Percentiles rank a stretch among this genome's conserved stretches.
phyloP scores from a whole-genome alignment of 176 grass and related monocot species.

The Eremochloa ophiuroides region DNA sequence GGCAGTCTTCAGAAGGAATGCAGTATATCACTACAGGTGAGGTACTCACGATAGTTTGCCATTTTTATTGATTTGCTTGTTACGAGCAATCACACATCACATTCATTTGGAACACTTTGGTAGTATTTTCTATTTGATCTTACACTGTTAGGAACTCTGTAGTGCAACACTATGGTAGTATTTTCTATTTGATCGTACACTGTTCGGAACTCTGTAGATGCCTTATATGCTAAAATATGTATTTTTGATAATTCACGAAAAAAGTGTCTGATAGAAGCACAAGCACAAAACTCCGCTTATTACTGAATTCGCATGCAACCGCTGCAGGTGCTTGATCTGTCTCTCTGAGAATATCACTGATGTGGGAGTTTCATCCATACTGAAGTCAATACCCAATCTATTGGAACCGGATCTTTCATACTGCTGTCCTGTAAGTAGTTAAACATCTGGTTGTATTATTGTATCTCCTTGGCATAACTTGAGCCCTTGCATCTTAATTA shows the following conservation, averaged over 20 bases:
- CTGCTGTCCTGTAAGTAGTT: conserved; percentile 55
- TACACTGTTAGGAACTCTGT: too few relatives aligned
- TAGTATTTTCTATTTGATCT: too few relatives aligned
- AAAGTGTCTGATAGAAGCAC: neutral
- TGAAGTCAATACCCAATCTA: conserved; percentile 42
- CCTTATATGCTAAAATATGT: neutral
- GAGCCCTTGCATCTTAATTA: too few relatives aligned
- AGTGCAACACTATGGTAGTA: neutral
- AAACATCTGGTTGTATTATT: neutral
- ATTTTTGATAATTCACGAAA: neutral
- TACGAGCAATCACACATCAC: neutral
- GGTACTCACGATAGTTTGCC: neutral
- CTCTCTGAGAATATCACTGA: conserved; percentile 57
- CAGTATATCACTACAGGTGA: conserved; percentile 64
- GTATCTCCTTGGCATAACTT: neutral
- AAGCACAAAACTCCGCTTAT: neutral
- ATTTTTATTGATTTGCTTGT: neutral
- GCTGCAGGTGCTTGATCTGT: conserved; percentile 75
- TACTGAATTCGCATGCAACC: neutral
- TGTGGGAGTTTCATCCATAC: conserved; percentile 42
- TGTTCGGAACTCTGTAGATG: neutral
- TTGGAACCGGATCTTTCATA: conserved; percentile 53
- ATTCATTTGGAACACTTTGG: neutral
- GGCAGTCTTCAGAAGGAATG: conserved; percentile 35
- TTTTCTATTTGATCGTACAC: neutral